Evolutionary conservation across 1,284 basidiomycete species (phyloP).

Genomic region (Pyrrhoderma noxium): DNA sequence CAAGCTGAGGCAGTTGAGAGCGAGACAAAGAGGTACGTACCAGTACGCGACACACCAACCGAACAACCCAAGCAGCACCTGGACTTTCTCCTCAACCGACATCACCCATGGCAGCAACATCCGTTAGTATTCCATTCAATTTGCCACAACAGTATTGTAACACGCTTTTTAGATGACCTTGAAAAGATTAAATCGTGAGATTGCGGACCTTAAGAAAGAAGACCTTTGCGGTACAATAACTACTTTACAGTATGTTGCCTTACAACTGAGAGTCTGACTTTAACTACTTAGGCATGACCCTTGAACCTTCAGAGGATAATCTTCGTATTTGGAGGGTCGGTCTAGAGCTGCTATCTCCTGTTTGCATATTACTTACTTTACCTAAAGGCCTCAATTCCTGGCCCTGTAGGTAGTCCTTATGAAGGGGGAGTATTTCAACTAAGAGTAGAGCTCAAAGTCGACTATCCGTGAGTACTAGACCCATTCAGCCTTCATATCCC

Average conservation of each 20-base stretch:
- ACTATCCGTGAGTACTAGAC: conserved; percentile 72
- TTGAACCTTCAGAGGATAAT: conserved; percentile 51
- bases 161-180: conserved; percentile 57
- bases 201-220: conserved; percentile 77
- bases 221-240: conserved; percentile 47
- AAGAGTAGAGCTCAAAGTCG: conserved; percentile 60
- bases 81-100: neutral
- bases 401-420: conserved; percentile 81
- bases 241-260: too few relatives aligned
- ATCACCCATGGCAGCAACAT: neutral
- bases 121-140: neutral
- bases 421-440: conserved; percentile 81
- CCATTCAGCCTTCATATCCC: neutral
- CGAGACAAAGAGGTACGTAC: too few relatives aligned
- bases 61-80: too few relatives aligned
- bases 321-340: conserved; percentile 42
- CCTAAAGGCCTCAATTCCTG: conserved; percentile 71
- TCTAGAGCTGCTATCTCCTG: conserved; percentile 19
- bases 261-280: too few relatives aligned
- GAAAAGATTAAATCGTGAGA: conserved; percentile 85
- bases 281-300: conserved; percentile 40
- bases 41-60: neutral
- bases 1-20: too few relatives aligned
- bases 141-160: neutral
- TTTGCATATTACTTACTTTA: conserved; percentile 46